Evolutionary conservation across 805 yeast genomes (phyloP), one percentile per base, ranked within the genome.

Genomic region (Saccharomycopsis schoenii): DNA sequence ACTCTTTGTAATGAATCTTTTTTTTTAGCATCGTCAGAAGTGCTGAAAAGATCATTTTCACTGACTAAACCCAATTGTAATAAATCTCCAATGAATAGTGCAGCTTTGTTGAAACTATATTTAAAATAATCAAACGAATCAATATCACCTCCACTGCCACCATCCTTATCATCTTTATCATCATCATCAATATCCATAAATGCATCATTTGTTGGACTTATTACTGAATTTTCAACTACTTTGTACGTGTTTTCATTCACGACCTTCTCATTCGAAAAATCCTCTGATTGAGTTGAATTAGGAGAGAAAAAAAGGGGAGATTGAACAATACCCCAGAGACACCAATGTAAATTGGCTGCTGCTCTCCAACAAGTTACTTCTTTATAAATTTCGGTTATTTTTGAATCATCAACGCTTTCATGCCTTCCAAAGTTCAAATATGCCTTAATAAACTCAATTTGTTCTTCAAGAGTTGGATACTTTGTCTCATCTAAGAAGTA

Each of bases 271-370:
- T 82, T 82, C 56, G 84, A 82, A 61, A 80, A 82, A 39, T 69
- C 69, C 34, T 70, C 73, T 47, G 52, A 9, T 59, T 72, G 67
- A 17, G 63, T 51, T 1, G 37, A 39, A 1, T 54, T 56, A 4
- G 59, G 61, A 3, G 61, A 56, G 3, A 55, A 55, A 51, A 74
- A 61, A 61, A 72, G 70, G 17, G 83, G 90, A 66, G 86, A 83
- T 71, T 89, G 96, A 40, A 94, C 80, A 52, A 94, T 79, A 0
- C 96, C 98, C 99, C 99, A 93, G 34, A 92, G 69, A 4, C 86
- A 80, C 99, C 99, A 93, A 69, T 80, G 82, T 10, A 88, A 76
- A 57, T 86, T 86, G 24, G 83, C 93, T 0, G 89, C 76, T 1
- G 96, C 83, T 68, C 97, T 80, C 97, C 97, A 93, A 60, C 78